Percentiles rank a stretch among this genome's conserved stretches.
These are phyloP conservation scores for Penicillium italicum DNA, from an alignment of 2,329 filamentous ascomycete genomes.

Conservation along the genomic window DNA sequence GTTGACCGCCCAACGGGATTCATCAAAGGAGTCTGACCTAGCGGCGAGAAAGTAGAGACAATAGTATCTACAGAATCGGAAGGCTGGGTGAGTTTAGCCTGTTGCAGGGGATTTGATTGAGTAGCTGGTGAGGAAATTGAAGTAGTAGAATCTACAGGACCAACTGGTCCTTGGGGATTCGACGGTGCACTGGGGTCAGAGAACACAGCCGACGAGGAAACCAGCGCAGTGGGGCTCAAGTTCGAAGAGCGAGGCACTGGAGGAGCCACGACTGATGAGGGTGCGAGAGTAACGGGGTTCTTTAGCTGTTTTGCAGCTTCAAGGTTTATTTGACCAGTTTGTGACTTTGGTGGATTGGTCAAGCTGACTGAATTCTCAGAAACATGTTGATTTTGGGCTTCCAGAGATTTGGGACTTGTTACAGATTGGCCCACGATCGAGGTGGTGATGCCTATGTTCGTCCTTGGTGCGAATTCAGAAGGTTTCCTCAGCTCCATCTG, in stretches of 20 bases:
- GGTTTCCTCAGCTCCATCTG: constrained; percentile 38
- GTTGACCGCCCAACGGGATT: background rate
- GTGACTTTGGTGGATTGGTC: background rate
- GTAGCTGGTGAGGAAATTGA: background rate
- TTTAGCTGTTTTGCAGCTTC: background rate
- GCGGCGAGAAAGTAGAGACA: background rate
- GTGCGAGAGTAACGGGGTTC: no score
- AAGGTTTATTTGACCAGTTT: background rate
- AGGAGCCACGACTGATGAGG: background rate
- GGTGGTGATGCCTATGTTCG: background rate
- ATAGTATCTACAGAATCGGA: background rate
- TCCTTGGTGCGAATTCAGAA: constrained; percentile 28
- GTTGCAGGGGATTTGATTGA: background rate
- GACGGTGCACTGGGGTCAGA: background rate
- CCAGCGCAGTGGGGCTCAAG: background rate
- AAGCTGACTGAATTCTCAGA: background rate
- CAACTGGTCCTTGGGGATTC: background rate
- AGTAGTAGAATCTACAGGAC: background rate
- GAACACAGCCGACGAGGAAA: background rate
- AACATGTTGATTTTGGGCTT: background rate
- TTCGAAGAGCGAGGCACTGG: background rate
- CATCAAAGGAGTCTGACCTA: background rate
- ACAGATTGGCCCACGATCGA: background rate
- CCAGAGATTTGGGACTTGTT: background rate
- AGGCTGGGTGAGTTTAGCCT: background rate